Percentiles rank a stretch among this genome's conserved stretches.
Evolutionary conservation across 352 stramenopile species (phyloP).

Genomic region (Globisporangium sylvaticum): DNA sequence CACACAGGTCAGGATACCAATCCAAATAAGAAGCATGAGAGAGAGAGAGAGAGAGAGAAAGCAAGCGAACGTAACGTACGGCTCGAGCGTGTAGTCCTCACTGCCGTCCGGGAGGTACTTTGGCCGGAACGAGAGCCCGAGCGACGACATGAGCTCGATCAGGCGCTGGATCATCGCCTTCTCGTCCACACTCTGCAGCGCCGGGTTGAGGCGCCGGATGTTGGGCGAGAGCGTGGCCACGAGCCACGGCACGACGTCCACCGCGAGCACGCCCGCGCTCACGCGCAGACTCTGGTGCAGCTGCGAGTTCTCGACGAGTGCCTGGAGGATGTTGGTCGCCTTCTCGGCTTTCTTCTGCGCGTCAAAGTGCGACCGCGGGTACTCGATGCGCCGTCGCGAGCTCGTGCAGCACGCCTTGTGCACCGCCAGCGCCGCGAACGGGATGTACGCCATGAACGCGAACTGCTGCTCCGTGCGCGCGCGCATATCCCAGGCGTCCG

Average conservation of each 20-base stretch:
- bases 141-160: constrained; percentile 73
- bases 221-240: constrained; percentile 57
- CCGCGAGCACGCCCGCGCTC: constrained; percentile 48
- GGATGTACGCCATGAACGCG: constrained; percentile 57
- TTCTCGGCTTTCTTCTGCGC: constrained; percentile 53
- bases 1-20: neutral
- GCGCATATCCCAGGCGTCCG: constrained; percentile 65
- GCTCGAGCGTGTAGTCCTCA: constrained; percentile 72
- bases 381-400: constrained; percentile 65
- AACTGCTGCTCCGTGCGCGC: constrained; percentile 71
- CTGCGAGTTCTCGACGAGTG: constrained; percentile 58
- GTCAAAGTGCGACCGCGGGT: constrained; percentile 62
- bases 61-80: constrained; percentile 57
- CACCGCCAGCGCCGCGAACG: constrained; percentile 67
- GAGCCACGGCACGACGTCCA: constrained; percentile 79
- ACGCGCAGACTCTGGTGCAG: constrained; percentile 57
- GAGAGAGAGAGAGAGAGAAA: neutral
- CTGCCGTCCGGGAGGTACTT: constrained; percentile 64
- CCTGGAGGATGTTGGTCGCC: constrained; percentile 59
- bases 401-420: constrained; percentile 72
- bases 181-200: constrained; percentile 60
- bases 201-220: constrained; percentile 54
- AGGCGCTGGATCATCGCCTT: constrained; percentile 61
- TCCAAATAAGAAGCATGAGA: constrained; percentile 4
- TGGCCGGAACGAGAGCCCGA: constrained; percentile 71